These are phyloP conservation scores for Peribolospora baueri DNA, from an alignment of 768 basidiomycete genomes.

Conservation along the genomic window DNA sequence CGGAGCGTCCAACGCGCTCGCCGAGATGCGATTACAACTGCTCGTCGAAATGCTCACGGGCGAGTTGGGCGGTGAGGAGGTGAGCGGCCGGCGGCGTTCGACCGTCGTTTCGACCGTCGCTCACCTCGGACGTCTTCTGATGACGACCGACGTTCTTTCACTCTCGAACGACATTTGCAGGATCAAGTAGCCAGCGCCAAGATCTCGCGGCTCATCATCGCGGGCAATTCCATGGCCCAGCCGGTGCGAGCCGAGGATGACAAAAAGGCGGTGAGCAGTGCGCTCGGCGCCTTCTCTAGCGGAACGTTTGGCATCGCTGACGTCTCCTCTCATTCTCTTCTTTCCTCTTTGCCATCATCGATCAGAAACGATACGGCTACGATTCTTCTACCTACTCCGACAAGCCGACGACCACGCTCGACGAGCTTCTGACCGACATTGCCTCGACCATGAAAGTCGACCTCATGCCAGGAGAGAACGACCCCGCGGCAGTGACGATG, in stretches of 20 bases:
- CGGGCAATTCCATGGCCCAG: constrained; percentile 57
- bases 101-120: not conserved
- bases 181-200: constrained; percentile 42
- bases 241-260: constrained; percentile 24
- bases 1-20: constrained; percentile 27
- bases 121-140: not conserved
- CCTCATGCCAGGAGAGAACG: constrained; percentile 61
- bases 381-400: constrained; percentile 43
- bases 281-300: not conserved
- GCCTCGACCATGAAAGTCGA: constrained; percentile 58
- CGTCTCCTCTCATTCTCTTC: not conserved
- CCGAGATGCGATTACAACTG: constrained; percentile 48
- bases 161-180: constrained; percentile 1
- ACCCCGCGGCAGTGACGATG: constrained; percentile 68
- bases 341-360: not conserved
- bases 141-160: not conserved
- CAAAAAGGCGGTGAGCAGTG: not conserved
- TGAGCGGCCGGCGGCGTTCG: constrained; percentile 9
- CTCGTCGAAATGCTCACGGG: constrained; percentile 73
- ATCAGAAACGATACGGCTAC: constrained; percentile 40
- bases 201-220: constrained; percentile 65
- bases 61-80: constrained; percentile 43
- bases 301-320: not conserved
- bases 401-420: constrained; percentile 46
- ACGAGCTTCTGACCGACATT: constrained; percentile 48